Percentiles rank a stretch among this genome's conserved stretches.
Evolutionary conservation across 306 rosid species (phyloP).

Genomic region (Vigna angularis): DNA sequence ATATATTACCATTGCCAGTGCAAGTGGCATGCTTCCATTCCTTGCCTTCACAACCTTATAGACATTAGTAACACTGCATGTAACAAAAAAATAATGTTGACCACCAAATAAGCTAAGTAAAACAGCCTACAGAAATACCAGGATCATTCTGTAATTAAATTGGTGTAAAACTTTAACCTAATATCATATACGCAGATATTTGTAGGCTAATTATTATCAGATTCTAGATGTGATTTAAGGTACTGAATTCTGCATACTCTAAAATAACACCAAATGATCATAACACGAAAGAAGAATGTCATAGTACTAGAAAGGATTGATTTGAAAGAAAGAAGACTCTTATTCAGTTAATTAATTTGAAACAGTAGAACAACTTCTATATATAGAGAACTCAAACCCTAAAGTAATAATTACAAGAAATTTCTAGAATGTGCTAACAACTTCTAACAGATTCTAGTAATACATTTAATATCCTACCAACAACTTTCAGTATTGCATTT

Average conservation of each 20-base stretch:
- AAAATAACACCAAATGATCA: constrained; percentile 13
- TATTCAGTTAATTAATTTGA: no score
- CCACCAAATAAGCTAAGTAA: constrained; percentile 32
- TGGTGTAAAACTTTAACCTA: constrained; percentile 1
- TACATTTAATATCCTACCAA: no score
- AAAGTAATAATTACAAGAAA: no score
- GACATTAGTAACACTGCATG: constrained; percentile 77
- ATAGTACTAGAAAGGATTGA: not conserved
- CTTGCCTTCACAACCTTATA: constrained; percentile 80
- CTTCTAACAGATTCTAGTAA: no score
- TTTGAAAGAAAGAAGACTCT: no score
- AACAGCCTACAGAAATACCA: constrained; percentile 3
- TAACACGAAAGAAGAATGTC: not conserved
- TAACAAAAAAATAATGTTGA: constrained; percentile 42
- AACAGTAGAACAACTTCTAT: no score
- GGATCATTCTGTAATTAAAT: constrained; percentile 6
- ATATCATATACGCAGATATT: not conserved
- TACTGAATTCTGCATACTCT: not conserved
- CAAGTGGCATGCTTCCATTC: constrained; percentile 78
- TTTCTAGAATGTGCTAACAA: no score
- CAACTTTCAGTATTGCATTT: no score
- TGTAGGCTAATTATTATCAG: not conserved
- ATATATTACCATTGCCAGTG: constrained; percentile 85
- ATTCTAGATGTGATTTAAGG: not conserved
- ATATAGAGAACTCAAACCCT: no score